Percentiles rank a stretch among this genome's conserved stretches.
phyloP scores from a whole-genome alignment of 345 rosid genomes.

The Alliaria petiolata region DNA sequence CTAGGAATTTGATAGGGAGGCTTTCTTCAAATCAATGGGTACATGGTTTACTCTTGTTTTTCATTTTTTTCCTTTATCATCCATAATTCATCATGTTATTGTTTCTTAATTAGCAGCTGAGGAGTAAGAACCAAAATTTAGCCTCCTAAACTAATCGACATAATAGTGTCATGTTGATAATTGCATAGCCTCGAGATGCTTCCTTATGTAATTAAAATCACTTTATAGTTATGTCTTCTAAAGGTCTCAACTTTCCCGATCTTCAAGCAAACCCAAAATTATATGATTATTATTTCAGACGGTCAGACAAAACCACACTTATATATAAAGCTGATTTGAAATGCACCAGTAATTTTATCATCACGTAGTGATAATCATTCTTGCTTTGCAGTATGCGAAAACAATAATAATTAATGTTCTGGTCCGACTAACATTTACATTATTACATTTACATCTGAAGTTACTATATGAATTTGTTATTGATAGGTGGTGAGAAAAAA shows the following conservation, averaged over 20 bases:
- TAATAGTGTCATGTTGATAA: slow-evolving; percentile 14
- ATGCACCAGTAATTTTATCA: slow-evolving; percentile 17
- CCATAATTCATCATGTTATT: not conserved
- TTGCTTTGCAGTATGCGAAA: slow-evolving; percentile 17
- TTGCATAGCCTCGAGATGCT: slow-evolving; percentile 34
- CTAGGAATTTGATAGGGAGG: not conserved
- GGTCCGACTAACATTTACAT: not conserved
- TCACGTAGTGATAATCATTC: slow-evolving; percentile 24
- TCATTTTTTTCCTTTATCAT: not conserved
- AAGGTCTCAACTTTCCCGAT: slow-evolving; percentile 30
- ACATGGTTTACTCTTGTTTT: not conserved
- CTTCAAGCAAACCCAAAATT: slow-evolving; percentile 33
- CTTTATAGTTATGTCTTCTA: slow-evolving; percentile 21
- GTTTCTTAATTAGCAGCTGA: not conserved
- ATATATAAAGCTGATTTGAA: slow-evolving; percentile 28
- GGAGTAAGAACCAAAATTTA: not conserved
- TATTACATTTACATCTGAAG: not conserved
- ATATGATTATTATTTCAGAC: slow-evolving; percentile 25
- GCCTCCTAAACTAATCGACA: not conserved
- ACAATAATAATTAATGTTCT: slow-evolving; percentile 1
- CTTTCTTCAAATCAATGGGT: not conserved
- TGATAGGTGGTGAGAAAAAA: not conserved
- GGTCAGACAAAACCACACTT: slow-evolving; percentile 26
- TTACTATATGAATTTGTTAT: not conserved
- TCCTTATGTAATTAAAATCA: slow-evolving; percentile 7